Evolutionary conservation across 2,329 filamentous ascomycete species (phyloP), one percentile per base, ranked within the genome.

Genomic region (Hymenoscyphus repandus): DNA sequence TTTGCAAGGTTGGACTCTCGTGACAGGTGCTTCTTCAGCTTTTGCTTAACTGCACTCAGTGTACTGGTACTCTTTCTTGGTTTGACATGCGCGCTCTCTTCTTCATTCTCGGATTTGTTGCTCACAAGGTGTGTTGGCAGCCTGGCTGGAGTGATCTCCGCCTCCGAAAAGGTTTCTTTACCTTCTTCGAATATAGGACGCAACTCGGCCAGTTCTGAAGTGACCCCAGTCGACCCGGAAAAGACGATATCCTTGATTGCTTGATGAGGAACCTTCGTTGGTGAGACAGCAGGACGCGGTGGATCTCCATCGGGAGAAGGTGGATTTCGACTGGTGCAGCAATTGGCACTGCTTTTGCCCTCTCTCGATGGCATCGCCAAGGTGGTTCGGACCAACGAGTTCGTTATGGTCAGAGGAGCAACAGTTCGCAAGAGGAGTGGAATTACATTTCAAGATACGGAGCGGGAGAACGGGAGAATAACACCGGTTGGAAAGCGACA

Each of bases 1-100:
- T 69, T 73, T 1, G 62, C 59, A 6, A 71, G 34, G 30, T 40
- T 65, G 3, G 67, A 69, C 17, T 74, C 73, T 20, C 72, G 68
- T 2, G 76, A 77, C 5, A 78, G 65, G 34, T 72, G 74, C 36
- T 59, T 62, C 33, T 56, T 62, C 15, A 63, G 31, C 52, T 60
- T 40, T 70, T 69, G 50, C 34, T 70, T 74, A 31, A 81, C 71
- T 2, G 66, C 66, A 31, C 70, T 70, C 10, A 81, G 64, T 0
- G 73, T 70, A 43, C 68, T 70, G 15, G 62, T 62, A 43, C 59
- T 62, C 49, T 64, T 70, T 41, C 67, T 69, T 10, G 69, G 67
- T n/a, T 73, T 72, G 30, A 69, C 64, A 15, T 71, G 69, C 2
- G 72, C 72, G 43, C 74, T 69, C 27, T 71, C 62, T 6, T 49